Evolutionary conservation across 176 grass and related monocot species (phyloP).

Genomic region (Rhynchospora pubera): DNA sequence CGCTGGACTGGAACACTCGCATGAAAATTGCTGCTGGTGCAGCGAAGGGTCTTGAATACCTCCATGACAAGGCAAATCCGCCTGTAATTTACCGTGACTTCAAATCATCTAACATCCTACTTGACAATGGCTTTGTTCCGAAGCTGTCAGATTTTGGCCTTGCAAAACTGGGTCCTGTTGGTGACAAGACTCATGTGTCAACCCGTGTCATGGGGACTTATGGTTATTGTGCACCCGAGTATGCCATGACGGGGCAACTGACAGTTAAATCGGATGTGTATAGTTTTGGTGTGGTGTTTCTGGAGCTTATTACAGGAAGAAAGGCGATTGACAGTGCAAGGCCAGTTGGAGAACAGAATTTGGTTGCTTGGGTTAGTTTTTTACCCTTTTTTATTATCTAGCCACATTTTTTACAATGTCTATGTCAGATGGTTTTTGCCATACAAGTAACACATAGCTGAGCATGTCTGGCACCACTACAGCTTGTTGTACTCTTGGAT

Average conservation of each 20-base stretch:
- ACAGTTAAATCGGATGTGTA: slow-evolving; percentile 97
- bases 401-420: neutral
- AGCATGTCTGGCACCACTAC: neutral
- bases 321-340: slow-evolving; percentile 80
- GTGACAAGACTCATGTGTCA: slow-evolving; percentile 93
- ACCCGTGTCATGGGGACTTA: slow-evolving; percentile 99
- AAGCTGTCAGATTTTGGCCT: slow-evolving; percentile 99
- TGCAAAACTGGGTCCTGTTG: slow-evolving; percentile 96
- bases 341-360: slow-evolving; percentile 69
- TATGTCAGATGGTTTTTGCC: neutral
- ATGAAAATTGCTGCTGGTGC: slow-evolving; percentile 95
- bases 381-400: neutral
- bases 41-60: slow-evolving; percentile 87
- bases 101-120: slow-evolving; percentile 97
- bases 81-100: slow-evolving; percentile 98
- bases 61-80: slow-evolving; percentile 88
- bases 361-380: slow-evolving; percentile 83
- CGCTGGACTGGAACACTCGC: slow-evolving; percentile 86
- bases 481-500: neutral
- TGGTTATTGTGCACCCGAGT: slow-evolving; percentile 98
- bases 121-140: slow-evolving; percentile 67
- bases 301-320: slow-evolving; percentile 87
- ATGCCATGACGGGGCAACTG: slow-evolving; percentile 99
- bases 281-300: slow-evolving; percentile 98
- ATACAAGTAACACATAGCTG: neutral